These are phyloP conservation scores for Ganoderma leucocontextum DNA, from an alignment of 1,284 basidiomycete genomes.

Conservation along the genomic window DNA sequence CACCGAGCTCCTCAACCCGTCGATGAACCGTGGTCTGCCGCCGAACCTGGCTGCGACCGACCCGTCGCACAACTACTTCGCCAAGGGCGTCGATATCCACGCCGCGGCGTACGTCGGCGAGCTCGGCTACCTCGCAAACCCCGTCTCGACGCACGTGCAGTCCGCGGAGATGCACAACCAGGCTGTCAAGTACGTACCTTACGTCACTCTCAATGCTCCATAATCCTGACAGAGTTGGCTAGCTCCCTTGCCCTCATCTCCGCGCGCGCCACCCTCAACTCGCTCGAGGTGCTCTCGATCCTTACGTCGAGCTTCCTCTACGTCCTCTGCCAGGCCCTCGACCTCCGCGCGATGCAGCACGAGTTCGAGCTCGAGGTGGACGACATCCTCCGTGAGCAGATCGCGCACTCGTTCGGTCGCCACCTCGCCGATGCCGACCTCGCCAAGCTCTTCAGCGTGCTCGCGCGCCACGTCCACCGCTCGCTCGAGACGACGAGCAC, in stretches of 20 bases:
- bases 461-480: conserved; percentile 54
- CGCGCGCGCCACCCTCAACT: conserved; percentile 78
- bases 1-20: conserved; percentile 84
- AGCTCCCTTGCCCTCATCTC: conserved; percentile 86
- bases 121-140: conserved; percentile 83
- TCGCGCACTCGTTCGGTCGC: conserved; percentile 55
- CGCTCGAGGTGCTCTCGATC: conserved; percentile 80
- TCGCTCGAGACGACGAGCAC: conserved; percentile 72
- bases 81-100: conserved; percentile 88
- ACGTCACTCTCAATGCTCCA: background rate
- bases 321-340: conserved; percentile 82
- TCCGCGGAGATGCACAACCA: conserved; percentile 91
- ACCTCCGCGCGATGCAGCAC: conserved; percentile 75
- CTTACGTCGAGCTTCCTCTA: conserved; percentile 81
- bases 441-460: conserved; percentile 43
- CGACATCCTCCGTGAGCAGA: conserved; percentile 59
- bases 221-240: conserved; percentile 19
- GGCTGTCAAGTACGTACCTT: conserved; percentile 73
- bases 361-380: conserved; percentile 65
- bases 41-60: conserved; percentile 85
- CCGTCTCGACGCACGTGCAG: conserved; percentile 87
- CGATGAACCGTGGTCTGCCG: conserved; percentile 85
- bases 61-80: conserved; percentile 84
- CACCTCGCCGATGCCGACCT: conserved; percentile 47
- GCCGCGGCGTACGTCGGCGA: conserved; percentile 84